phyloP scores from a whole-genome alignment of 2,329 filamentous ascomycete species.

The Ophiostoma pallidulum region DNA sequence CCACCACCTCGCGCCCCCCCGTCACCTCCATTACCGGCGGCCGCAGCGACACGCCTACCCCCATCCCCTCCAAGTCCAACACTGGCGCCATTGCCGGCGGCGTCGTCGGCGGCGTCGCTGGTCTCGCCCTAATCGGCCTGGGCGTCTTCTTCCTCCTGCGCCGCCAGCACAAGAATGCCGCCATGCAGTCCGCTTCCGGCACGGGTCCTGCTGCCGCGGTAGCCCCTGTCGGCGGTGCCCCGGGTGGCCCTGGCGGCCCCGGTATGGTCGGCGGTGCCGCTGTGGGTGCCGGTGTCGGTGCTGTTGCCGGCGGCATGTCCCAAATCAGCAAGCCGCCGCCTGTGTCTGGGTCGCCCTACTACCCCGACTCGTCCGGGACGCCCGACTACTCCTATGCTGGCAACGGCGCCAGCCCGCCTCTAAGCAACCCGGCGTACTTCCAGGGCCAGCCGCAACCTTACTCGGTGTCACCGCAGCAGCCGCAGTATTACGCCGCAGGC shows the following conservation, averaged over 20 bases:
- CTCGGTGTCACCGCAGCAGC: neutral
- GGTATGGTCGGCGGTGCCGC: constrained; percentile 1
- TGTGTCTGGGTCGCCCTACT: neutral
- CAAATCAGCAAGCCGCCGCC: constrained; percentile 8
- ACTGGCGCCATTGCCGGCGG: constrained; percentile 26
- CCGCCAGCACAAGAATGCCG: constrained; percentile 5
- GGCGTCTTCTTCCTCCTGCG: constrained; percentile 23
- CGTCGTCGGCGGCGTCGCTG: constrained; percentile 25
- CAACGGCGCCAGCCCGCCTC: constrained; percentile 6
- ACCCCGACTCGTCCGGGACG: constrained; percentile 2
- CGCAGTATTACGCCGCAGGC: constrained; percentile 7
- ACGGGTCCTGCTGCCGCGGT: neutral
- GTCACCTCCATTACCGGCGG: neutral
- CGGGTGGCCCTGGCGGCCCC: neutral
- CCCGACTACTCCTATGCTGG: constrained; percentile 5
- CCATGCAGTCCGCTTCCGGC: neutral
- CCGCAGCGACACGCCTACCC: neutral
- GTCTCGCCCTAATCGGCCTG: constrained; percentile 18
- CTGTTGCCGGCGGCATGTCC: constrained; percentile 1
- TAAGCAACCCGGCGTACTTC: neutral
- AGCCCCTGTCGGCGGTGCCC: too few relatives aligned
- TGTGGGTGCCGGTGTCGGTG: neutral
- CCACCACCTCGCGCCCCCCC: neutral
- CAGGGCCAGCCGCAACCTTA: constrained; percentile 3
- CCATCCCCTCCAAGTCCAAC: constrained; percentile 5